Evolutionary conservation across 2,329 filamentous ascomycete genomes (phyloP), one percentile per base, ranked within the genome.

Genomic region (Fusarium pseudonygamai): DNA sequence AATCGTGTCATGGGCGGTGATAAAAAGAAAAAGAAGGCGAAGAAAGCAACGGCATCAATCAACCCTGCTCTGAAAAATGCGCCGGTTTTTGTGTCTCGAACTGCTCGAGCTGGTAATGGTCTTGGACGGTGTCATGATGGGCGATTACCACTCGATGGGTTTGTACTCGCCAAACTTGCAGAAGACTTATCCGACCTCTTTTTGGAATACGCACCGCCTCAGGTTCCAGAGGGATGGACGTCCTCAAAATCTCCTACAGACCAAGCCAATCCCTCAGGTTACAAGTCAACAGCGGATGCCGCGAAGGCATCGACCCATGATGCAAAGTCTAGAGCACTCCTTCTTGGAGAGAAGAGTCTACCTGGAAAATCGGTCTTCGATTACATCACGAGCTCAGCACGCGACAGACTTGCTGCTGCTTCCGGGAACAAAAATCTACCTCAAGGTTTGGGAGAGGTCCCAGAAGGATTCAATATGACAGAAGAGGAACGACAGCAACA

Each of bases 321-420:
- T 79, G 91, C 94, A 2, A 92, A 90, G 78, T 87, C 92, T 46
- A 90, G 96, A 70, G 95, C 95, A 18, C 90, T 90, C 8, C 86
- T 97, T 2, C 87, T 98, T 3, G 95, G 95, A 40, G 96, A 98
- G 83, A 86, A 89, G 43, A 71, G 76, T 40, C 85, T 98, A 1
- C 95, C 95, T 0, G 94, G 94, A 2, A 98, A 98, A 83, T 98
- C 96, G 0, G 91, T 99, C 6, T 99, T 98, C 80, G 95, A 98
- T 82, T 99, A 93, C 81, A 88, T 99, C 73, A 93, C 93, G 0
- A 87, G 93, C 0, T 88, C 93, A 39, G 90, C 93, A 7, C 91
- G 96, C 69, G 92, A 96, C 58, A 90, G 92, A 32, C 88, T 99
- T 49, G 94, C 88, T 7, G 87, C 90, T 16, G 91, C 91, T 2